Evolutionary conservation across 2,329 filamentous ascomycete genomes (phyloP), one percentile per base, ranked within the genome.

Genomic region (Paecilomyces fulvus): DNA sequence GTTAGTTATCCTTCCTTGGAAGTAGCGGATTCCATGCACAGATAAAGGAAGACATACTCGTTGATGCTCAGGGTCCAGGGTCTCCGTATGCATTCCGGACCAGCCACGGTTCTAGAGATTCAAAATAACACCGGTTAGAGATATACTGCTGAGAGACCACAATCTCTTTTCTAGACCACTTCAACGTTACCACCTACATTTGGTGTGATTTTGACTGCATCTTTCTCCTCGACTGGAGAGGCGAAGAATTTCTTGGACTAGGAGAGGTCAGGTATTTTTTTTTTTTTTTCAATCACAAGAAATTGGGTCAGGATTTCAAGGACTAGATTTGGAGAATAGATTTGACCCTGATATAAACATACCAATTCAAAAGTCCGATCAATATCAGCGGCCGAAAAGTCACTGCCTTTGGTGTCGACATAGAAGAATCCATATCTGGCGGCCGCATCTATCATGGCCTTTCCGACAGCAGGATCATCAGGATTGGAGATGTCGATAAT

Each of bases 351-450:
- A 28, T 7, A 28, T 30, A 21, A 9, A 64, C 74, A 63, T 77
- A 94, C 91, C 67, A 95, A 72, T 12, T 80, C 75, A 76, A 96
- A 97, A 8, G 88, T 86, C 49, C 78, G 76, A 9, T 88, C 80
- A 46, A 96, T 83, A 54, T 86, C 81, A 28, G 80, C 73, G 0
- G 80, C 73, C 0, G 86, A 77, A 51, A 96, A 89, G 58, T 87
- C 84, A 11, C 79, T 78, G 49, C 85, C 87, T 21, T 84, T 80
- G 67, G 90, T 92, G 67, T 85, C 86, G 65, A 97, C 85, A 70
- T 94, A 97, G 59, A 96, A 83, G 72, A 97, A 97, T 59, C 92
- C 92, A 73, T 91, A 87, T 55, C 86, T 84, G 37, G 85, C 83
- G 1, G 91, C 92, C 1, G 92, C 92, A 59, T 88, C 82, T 48